Evolutionary conservation across 352 stramenopile species (phyloP).

Genomic region (Pythium plurisporium): DNA sequence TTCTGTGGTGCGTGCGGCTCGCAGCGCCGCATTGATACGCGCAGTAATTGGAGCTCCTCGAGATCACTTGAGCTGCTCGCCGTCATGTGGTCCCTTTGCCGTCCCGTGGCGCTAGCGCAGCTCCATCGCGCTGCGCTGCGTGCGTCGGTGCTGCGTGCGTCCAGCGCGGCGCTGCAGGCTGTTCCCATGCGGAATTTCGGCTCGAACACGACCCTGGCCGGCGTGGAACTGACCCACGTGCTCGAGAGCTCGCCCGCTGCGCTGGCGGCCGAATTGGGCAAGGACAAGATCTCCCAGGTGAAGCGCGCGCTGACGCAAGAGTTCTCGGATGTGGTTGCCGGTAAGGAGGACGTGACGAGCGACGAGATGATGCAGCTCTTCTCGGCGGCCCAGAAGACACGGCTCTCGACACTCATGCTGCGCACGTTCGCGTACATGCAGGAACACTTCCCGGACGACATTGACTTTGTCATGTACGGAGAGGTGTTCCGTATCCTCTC

Average conservation of each 20-base stretch:
- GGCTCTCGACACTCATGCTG: constrained; percentile 41
- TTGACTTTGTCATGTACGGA: constrained; percentile 60
- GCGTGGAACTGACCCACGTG: constrained; percentile 43
- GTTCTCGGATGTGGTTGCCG: constrained; percentile 25
- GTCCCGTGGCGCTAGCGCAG: constrained; percentile 39
- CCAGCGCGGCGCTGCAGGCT: constrained; percentile 15
- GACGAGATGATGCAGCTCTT: constrained; percentile 56
- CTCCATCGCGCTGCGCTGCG: constrained; percentile 25
- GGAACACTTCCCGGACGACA: constrained; percentile 34
- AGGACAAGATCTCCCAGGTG: constrained; percentile 28
- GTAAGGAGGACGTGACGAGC: constrained; percentile 35
- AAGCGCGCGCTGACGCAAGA: constrained; percentile 36
- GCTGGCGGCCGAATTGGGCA: constrained; percentile 33
- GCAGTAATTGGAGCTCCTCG: neutral
- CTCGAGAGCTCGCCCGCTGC: constrained; percentile 35
- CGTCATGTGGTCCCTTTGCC: constrained; percentile 59
- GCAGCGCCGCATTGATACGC: constrained; percentile 18
- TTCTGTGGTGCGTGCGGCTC: constrained; percentile 14
- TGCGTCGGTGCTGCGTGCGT: constrained; percentile 9
- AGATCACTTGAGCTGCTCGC: no score
- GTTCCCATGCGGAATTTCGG: neutral
- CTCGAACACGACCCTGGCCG: constrained; percentile 24
- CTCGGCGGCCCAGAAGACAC: constrained; percentile 46
- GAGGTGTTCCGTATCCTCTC: constrained; percentile 53
- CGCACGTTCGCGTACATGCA: constrained; percentile 46